Percentiles rank a stretch among this genome's conserved stretches.
Evolutionary conservation across 192 early-diverging fungal genomes (phyloP).

Genomic region (Backusella liffmaniae): DNA sequence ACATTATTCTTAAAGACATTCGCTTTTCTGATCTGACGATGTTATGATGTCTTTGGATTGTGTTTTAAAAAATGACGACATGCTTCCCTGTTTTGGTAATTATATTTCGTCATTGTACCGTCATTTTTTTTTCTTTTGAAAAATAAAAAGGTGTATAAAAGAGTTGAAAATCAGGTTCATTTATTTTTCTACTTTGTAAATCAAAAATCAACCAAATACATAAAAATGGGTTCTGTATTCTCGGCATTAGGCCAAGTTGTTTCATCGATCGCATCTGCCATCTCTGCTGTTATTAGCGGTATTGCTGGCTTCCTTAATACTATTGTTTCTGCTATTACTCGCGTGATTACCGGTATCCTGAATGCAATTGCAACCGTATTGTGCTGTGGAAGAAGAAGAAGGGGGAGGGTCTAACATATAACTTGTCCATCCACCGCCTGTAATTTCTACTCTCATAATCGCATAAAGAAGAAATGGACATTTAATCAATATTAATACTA

Average conservation of each 20-base stretch:
- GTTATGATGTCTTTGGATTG: not conserved
- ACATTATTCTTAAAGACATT: not conserved
- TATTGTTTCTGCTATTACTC: slow-evolving; percentile 20
- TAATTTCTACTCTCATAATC: not conserved
- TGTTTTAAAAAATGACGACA: not conserved
- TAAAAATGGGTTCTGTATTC: slow-evolving; percentile 28
- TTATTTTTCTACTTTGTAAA: not conserved
- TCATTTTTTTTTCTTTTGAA: not conserved
- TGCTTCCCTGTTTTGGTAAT: not conserved
- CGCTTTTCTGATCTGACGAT: not conserved
- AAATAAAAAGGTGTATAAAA: not conserved
- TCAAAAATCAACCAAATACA: not conserved
- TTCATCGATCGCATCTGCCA: slow-evolving; percentile 23
- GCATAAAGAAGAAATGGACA: not conserved
- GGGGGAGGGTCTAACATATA: not conserved
- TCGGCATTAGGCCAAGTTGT: slow-evolving; percentile 20
- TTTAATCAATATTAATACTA: not conserved
- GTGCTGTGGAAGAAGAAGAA: slow-evolving; percentile 4
- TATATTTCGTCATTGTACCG: not conserved
- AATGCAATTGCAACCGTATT: slow-evolving; percentile 18
- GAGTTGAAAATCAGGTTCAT: too few species aligned
- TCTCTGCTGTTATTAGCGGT: slow-evolving; percentile 20
- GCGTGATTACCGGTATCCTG: slow-evolving; percentile 30
- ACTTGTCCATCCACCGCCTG: not conserved
- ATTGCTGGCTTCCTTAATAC: slow-evolving; percentile 26